Base-by-base conservation (phyloP, 768 basidiomycete species). In the Saitozyma sp. region DNA sequence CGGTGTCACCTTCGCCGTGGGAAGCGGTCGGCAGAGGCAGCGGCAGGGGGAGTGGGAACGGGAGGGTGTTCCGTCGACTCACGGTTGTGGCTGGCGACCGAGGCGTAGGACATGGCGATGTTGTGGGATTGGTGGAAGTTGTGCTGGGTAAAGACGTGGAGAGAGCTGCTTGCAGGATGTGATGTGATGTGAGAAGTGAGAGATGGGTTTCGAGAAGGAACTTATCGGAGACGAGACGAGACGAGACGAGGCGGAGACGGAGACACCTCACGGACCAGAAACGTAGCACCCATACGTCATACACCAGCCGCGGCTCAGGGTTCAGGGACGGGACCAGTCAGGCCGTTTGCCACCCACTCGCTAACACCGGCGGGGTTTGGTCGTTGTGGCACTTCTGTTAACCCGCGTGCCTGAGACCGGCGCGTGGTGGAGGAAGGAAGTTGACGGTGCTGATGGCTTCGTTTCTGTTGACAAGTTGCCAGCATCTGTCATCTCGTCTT, bases 81-180 rank as follows among this genome's bases (percentile, higher is more conserved):
- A 83, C 83, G 83, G 79, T 89, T 86, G 64, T 84, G 81, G 37
- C 85, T 84, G 62, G 86, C 84, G 71, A 87, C 84, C 40, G 84
- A 80, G 20, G 89, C 89, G 84, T 89, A 90, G 60, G 88, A 89
- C 88, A 89, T 89, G 50, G 45, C 72, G 39, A 45, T 39, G n/a
- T 1, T 41, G 40, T 29, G 41, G 19, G 48, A 54, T 63, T 39
- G 37, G 14, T 45, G 52, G 50, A 37, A 49, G 29, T n/a, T 45
- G 40, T 51, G 29, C 29, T 39, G 46, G 43, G 50, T n/a, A 41
- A 40, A 60, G 19, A 29, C 39, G 55, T 56, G 41, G 46, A 58
- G 43, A 58, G 49, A 40, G n/a, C 41, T 38, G 19, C 13, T 57
- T 57, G 19, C n/a, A 1, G 17, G 19, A n/a, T 11, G 41, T 38